Conservation (phyloP, 805 yeast genomes). For the Lipomyces oligophaga region DNA sequence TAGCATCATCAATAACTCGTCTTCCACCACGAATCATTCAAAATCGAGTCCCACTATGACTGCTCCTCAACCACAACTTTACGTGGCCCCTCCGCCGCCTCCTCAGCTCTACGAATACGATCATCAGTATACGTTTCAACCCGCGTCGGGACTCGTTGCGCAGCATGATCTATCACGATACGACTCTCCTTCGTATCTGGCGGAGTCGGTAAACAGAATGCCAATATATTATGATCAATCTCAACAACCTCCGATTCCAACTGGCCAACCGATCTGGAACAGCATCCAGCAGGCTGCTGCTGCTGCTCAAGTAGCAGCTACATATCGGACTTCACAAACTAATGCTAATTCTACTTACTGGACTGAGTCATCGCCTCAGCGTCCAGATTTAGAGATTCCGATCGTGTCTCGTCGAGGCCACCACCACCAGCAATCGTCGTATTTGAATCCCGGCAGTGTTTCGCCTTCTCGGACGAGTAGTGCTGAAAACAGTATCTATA, state of each 20-base stretch:
- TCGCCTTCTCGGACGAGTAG: constrained; percentile 17
- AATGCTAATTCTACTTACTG: constrained; percentile 8
- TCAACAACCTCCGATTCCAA: too few relatives aligned
- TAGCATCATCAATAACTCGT: constrained; percentile 6
- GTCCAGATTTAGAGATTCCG: constrained; percentile 7
- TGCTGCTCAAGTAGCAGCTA: too few relatives aligned
- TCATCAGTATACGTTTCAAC: too few relatives aligned
- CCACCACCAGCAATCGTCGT: constrained; percentile 2
- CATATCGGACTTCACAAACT: too few relatives aligned
- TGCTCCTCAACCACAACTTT: neutral
- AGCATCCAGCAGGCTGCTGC: too few relatives aligned
- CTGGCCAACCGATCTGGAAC: constrained; percentile 6
- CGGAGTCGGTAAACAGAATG: too few relatives aligned
- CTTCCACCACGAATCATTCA: too few relatives aligned
- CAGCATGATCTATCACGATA: too few relatives aligned
- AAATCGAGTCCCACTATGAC: too few relatives aligned
- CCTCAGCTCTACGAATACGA: constrained; percentile 1
- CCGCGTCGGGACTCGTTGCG: too few relatives aligned
- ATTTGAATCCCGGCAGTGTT: constrained; percentile 5
- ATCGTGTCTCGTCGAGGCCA: constrained; percentile 4
- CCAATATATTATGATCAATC: too few relatives aligned
- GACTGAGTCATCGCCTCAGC: constrained; percentile 19
- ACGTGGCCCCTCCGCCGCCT: neutral
- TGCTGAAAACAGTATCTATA: constrained; percentile 11
- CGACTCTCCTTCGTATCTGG: too few relatives aligned